Conservation (phyloP, 257 asterid genomes). For the Dorcoceras hygrometricum region DNA sequence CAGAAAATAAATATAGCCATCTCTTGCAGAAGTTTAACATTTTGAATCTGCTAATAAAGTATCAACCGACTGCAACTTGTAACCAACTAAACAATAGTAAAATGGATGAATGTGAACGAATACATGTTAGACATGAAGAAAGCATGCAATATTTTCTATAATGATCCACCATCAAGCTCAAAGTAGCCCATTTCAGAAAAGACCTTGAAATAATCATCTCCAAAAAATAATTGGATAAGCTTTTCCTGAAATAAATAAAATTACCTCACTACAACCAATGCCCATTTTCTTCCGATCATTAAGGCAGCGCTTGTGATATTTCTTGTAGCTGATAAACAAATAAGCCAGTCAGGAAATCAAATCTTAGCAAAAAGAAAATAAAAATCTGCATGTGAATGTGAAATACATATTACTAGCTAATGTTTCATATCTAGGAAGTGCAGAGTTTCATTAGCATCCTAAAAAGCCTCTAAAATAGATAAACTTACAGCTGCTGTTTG, state of each 20-base stretch:
- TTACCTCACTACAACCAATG: slow-evolving; percentile 93
- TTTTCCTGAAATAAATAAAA: slow-evolving; percentile 15
- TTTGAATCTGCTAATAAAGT: neutral
- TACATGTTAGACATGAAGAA: neutral
- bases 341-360: slow-evolving; percentile 22
- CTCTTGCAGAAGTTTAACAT: neutral
- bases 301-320: slow-evolving; percentile 74
- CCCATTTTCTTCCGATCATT: slow-evolving; percentile 83
- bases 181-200: slow-evolving; percentile 2
- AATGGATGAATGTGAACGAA: neutral
- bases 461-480: slow-evolving; percentile 19
- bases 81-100: neutral
- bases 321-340: slow-evolving; percentile 58
- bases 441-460: slow-evolving; percentile 12
- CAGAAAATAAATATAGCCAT: no score
- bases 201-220: slow-evolving; percentile 6
- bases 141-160: slow-evolving; percentile 14
- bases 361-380: neutral
- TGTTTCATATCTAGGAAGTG: slow-evolving; percentile 12
- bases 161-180: slow-evolving; percentile 5
- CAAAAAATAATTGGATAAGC: slow-evolving; percentile 9
- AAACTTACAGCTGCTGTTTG: slow-evolving; percentile 83
- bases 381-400: slow-evolving; percentile 15
- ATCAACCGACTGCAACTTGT: slow-evolving; percentile 5
- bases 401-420: slow-evolving; percentile 19